These are phyloP conservation scores for Xylariaceae sp. DNA, from an alignment of 2,329 filamentous ascomycete species.

Conservation along the genomic window DNA sequence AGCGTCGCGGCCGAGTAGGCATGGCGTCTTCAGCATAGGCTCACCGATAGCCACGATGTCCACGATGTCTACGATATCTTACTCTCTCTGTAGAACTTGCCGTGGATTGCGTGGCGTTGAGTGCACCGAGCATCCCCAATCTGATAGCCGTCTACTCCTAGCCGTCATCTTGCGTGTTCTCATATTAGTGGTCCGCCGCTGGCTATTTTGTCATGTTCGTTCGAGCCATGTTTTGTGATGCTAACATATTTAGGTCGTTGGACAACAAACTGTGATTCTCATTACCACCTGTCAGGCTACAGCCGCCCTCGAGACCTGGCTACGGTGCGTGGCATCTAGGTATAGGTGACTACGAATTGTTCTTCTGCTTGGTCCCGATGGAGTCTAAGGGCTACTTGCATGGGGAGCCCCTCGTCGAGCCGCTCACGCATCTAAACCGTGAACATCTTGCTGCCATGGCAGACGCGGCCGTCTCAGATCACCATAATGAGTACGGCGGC, in stretches of 20 bases:
- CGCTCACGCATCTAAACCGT: constrained; percentile 30
- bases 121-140: neutral
- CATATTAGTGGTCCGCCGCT: neutral
- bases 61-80: neutral
- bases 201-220: neutral
- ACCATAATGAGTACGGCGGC: constrained; percentile 44
- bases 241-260: constrained; percentile 20
- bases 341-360: constrained; percentile 12
- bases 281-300: constrained; percentile 13
- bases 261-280: constrained; percentile 7
- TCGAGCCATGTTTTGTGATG: constrained; percentile 1
- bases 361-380: constrained; percentile 24
- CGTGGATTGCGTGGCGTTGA: constrained; percentile 5
- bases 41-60: neutral
- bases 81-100: neutral
- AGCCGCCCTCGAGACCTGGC: constrained; percentile 16
- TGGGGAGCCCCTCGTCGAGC: constrained; percentile 31
- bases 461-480: constrained; percentile 42
- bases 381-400: constrained; percentile 32
- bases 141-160: neutral
- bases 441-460: constrained; percentile 40
- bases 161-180: neutral
- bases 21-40: neutral
- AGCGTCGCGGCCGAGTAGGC: constrained; percentile 2
- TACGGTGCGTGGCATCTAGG: constrained; percentile 19